phyloP scores from a whole-genome alignment of 2,329 filamentous ascomycete genomes.

The Ophiocordyceps camponoti-rufipedis region DNA sequence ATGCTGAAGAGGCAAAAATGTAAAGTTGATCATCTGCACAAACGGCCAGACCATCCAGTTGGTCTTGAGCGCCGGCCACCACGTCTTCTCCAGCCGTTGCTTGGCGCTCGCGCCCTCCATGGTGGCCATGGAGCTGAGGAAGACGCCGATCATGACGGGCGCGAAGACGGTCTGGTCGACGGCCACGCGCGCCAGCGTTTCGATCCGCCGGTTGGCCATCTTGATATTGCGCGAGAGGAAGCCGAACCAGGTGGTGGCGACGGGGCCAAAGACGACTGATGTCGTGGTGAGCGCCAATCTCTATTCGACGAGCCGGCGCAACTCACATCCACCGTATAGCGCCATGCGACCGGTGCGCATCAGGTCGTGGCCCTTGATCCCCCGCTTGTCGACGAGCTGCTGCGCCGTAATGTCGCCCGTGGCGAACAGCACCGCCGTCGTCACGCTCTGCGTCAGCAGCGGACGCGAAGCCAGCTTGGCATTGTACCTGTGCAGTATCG shows the following conservation, averaged over 20 bases:
- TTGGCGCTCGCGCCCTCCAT: slow-evolving; percentile 45
- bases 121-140: slow-evolving; percentile 69
- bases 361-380: slow-evolving; percentile 57
- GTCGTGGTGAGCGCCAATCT: not conserved
- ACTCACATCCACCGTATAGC: slow-evolving; percentile 55
- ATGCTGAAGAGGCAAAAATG: slow-evolving; percentile 66
- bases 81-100: slow-evolving; percentile 57
- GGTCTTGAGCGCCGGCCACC: slow-evolving; percentile 52
- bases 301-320: not conserved
- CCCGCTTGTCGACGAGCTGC: slow-evolving; percentile 72
- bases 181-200: slow-evolving; percentile 60
- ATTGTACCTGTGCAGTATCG: slow-evolving; percentile 53
- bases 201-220: slow-evolving; percentile 44
- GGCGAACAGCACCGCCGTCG: slow-evolving; percentile 80
- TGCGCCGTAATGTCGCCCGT: slow-evolving; percentile 84
- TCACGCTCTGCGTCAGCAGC: slow-evolving; percentile 77
- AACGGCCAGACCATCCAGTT: slow-evolving; percentile 83
- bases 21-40: slow-evolving; percentile 78
- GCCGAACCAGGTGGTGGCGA: slow-evolving; percentile 71
- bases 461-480: slow-evolving; percentile 62
- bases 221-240: slow-evolving; percentile 55
- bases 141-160: slow-evolving; percentile 63
- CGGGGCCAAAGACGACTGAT: slow-evolving; percentile 66
- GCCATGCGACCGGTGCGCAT: slow-evolving; percentile 61
- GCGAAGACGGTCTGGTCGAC: slow-evolving; percentile 73